A percentile compares a stretch with the other conserved stretches of the same genome.
phyloP scores from a whole-genome alignment of 2,329 filamentous ascomycete species.

The Monilinia vaccinii-corymbosi region DNA sequence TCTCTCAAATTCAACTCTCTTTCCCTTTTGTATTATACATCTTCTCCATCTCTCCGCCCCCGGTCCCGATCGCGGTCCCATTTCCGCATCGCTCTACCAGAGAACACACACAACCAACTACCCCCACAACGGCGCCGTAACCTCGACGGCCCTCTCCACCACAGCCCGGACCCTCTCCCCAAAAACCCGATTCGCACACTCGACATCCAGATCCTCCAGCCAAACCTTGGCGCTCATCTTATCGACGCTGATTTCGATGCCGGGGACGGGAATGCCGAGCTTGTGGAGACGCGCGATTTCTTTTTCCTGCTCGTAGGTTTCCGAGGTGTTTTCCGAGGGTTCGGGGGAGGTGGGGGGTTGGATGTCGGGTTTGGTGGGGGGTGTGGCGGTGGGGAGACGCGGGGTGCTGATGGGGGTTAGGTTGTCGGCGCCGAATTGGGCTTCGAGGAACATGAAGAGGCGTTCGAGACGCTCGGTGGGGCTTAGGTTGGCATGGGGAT shows the following conservation, averaged over 20 bases:
- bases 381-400: conserved; percentile 28
- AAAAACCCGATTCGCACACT: conserved; percentile 70
- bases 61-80: neutral
- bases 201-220: conserved; percentile 86
- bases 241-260: conserved; percentile 78
- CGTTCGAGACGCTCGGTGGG: conserved; percentile 72
- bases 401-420: conserved; percentile 66
- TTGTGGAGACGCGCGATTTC: conserved; percentile 74
- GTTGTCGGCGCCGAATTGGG: conserved; percentile 82
- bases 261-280: conserved; percentile 83
- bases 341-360: neutral
- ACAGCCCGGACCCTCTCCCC: conserved; percentile 80
- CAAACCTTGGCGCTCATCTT: conserved; percentile 82
- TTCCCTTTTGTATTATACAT: neutral
- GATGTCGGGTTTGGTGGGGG: too few species aligned
- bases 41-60: neutral
- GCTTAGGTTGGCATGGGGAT: conserved; percentile 64
- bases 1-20: neutral
- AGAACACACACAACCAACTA: neutral
- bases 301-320: conserved; percentile 34
- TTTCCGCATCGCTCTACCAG: neutral
- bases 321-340: neutral
- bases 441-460: conserved; percentile 92
- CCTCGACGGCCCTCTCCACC: conserved; percentile 81
- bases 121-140: conserved; percentile 62